Base-by-base conservation (phyloP, 306 rosid species). In the Aeschynomene evenia region DNA sequence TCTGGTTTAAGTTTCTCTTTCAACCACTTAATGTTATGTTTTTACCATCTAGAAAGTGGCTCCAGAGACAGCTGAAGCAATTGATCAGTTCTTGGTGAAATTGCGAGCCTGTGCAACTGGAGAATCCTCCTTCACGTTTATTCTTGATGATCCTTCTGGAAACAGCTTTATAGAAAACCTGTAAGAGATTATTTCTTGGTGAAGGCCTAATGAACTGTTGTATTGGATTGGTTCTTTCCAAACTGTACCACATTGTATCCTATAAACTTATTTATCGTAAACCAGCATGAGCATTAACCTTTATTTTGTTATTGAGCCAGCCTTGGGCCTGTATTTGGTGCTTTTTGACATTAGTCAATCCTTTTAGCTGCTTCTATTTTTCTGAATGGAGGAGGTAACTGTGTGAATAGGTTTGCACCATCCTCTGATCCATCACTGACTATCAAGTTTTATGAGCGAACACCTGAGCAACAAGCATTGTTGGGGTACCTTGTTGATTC, bases 121-220 rank as follows among this genome's bases (percentile, higher is more conserved):
- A 71, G 91, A 81, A 60, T 76, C 77, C 7, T 13, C 92, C n/a
- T 90, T 94, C 85, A 82, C 80, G 36, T 83, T 94, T 76, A 39
- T 87, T 77, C 78, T 94, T 80, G 98, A 94, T 78, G 98, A 94
- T 83, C 97, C 98, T 68, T 81, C 96, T 45, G 98, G 98, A 82
- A 94, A 94, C 83, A 94, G 98, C 83, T 94, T 82, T 82, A 85
- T 90, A 37, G 98, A 94, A 89, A 94, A 94, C 68, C 96, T 54
- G 98, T 94, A 88, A 94, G 97, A 40, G 46, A 63, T 24, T 31
- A n/a, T 64, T 46, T 49, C 59, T 42, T 55, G 31, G 61, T 76
- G 12, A 42, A 34, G 54, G 71, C 53, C 56, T 60, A 42, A 33
- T 13, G 43, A 36, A 43, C 42, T 16, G 42, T 46, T 66, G 31